Evolutionary conservation across 257 asterid species (phyloP).

Genomic region (Salvia miltiorrhiza): DNA sequence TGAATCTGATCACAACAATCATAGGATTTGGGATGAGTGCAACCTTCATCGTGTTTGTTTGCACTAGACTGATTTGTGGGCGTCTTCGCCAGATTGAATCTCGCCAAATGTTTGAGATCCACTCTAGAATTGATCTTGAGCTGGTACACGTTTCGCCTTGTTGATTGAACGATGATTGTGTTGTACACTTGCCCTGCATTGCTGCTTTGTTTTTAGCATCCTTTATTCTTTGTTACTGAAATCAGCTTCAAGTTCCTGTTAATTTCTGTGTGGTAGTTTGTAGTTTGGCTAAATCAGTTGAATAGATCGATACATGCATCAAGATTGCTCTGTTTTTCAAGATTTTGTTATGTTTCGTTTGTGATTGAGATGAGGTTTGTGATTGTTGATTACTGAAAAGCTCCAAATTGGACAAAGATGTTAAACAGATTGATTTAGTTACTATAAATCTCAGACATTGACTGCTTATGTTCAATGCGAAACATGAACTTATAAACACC

Average conservation of each 20-base stretch:
- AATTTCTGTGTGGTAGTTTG: too few species aligned
- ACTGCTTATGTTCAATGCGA: too few species aligned
- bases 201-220: too few species aligned
- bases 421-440: too few species aligned
- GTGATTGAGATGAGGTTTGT: not conserved
- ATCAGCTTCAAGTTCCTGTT: too few species aligned
- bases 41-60: slow-evolving; percentile 83
- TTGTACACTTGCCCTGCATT: too few species aligned
- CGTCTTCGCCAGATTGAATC: slow-evolving; percentile 68
- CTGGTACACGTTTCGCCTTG: too few species aligned
- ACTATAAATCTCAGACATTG: too few species aligned
- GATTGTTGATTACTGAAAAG: not conserved
- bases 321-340: too few species aligned
- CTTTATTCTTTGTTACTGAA: too few species aligned
- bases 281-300: not conserved
- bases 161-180: too few species aligned
- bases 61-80: slow-evolving; percentile 80
- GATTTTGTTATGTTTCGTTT: not conserved
- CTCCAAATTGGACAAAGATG: not conserved
- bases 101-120: slow-evolving; percentile 66
- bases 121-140: slow-evolving; percentile 72
- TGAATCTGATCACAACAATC: slow-evolving; percentile 84
- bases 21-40: slow-evolving; percentile 97
- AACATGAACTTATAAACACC: too few species aligned
- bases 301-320: not conserved